These are phyloP conservation scores for Amanita inopinata DNA, from an alignment of 768 basidiomycete genomes.

Conservation along the genomic window DNA sequence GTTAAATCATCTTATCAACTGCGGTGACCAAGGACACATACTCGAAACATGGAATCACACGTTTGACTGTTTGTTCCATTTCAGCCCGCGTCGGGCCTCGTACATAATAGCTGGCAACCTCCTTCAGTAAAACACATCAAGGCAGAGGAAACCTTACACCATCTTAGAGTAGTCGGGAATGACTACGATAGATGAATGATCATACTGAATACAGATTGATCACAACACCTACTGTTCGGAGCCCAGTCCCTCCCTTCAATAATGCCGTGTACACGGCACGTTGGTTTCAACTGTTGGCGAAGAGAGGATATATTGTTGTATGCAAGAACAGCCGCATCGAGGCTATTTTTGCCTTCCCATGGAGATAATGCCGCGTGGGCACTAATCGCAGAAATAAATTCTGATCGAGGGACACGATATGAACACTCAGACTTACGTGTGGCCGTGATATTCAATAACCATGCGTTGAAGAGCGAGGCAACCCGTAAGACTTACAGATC, in stretches of 20 bases:
- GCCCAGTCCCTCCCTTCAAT: conserved; percentile 72
- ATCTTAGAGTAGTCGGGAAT: conserved; percentile 77
- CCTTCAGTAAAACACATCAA: neutral
- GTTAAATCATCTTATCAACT: neutral
- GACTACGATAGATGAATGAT: conserved; percentile 31
- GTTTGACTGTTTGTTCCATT: conserved; percentile 42
- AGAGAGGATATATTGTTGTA: conserved; percentile 74
- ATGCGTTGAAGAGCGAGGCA: conserved; percentile 55
- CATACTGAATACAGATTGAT: neutral
- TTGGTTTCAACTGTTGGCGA: conserved; percentile 74
- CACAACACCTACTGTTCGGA: conserved; percentile 44
- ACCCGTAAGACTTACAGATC: conserved; percentile 54
- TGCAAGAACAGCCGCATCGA: conserved; percentile 82
- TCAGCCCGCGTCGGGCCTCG: conserved; percentile 63
- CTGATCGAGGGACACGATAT: neutral
- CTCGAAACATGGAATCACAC: conserved; percentile 69
- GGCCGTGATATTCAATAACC: conserved; percentile 58
- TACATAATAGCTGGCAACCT: conserved; percentile 46
- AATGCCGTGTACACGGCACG: conserved; percentile 72
- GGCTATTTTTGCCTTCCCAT: conserved; percentile 77
- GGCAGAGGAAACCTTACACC: conserved; percentile 29
- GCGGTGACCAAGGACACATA: conserved; percentile 21
- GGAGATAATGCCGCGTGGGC: conserved; percentile 74
- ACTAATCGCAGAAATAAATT: conserved; percentile 22
- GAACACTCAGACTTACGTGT: conserved; percentile 40